Base-by-base conservation (phyloP, 306 rosid genomes). In the Quercus wislizeni region DNA sequence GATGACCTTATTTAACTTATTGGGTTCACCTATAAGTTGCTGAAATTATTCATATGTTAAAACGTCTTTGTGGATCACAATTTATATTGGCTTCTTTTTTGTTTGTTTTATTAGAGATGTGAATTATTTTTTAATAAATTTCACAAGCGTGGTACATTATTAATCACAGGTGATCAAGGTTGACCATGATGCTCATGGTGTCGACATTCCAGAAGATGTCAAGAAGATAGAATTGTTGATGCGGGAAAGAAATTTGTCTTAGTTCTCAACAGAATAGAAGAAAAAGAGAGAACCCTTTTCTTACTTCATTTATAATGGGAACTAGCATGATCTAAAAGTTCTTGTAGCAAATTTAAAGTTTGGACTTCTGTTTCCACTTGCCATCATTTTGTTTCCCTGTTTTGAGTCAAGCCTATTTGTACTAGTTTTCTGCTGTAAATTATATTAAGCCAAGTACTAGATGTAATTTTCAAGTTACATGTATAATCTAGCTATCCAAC, bases 111-210 rank as follows among this genome's bases (percentile, higher is more conserved):
- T 41, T 49, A 49, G 17, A 13, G 54, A 49, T 49, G 54, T 49
- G 54, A 11, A 49, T 0, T 49, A 12, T 12, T 12, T 11, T 49
- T 49, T 49, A 49, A 49, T 49, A 13, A 13, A 49, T 49, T 49
- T 49, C 54, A 49, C 54, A 49, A 49, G 54, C 17, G 17, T 49
- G 54, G 54, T 12, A 49, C 17, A 12, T 12, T 49, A 13, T 10
- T 49, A 49, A 49, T 59, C 67, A 41, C 78, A 95, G 99, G 98
- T 95, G 81, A 92, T 95, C 61, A 91, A 92, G 82, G 98, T 92
- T 70, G 86, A 95, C 72, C 99, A 92, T n/a, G 97, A 93, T 61
- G 98, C 97, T 31, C 99, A 95, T 68, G 98, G 98, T 51, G 96
- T 95, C 38, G 92, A 95, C 84, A 63, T 85, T 62, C 96, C 99